Base-by-base conservation (phyloP, 2,329 filamentous ascomycete genomes). In the Davidsoniella eucalypti region DNA sequence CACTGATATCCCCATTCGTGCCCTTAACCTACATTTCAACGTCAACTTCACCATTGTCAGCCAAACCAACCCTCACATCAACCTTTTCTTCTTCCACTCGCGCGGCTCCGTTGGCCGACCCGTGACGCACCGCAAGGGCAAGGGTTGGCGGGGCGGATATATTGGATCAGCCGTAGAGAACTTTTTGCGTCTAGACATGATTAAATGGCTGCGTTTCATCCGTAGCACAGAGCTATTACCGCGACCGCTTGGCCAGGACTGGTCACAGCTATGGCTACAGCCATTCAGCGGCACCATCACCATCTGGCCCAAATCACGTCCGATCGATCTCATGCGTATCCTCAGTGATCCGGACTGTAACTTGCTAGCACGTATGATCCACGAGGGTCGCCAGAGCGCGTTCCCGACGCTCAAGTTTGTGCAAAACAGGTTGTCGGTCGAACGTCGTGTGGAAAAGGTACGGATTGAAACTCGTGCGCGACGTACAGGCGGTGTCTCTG, bases 31-130 rank as follows among this genome's bases (percentile, higher is more conserved):
- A 1, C 87, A 96, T 61, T 98, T 98, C 70, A 96, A 96, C 63
- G 92, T 96, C 63, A 95, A 94, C 63, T 98, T 96, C 64, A 90
- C 85, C 56, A 88, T 98, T 56, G 92, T 81, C 58, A 75, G 72
- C 57, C 76, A 87, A 67, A 90, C 95, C 45, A 98, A 98, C 63
- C 92, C 92, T 1, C 92, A 98, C 63, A 90, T 98, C 64, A 96
- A 94, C 60, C 79, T 96, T 25, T 98, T 98, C 72, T 96, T 98
- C 75, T 98, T 96, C 70, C 92, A 84, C 26, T 94, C 88, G 0
- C 78, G 92, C 29, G 92, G 92, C 10, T 83, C 84, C 0, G 90
- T 96, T 8, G 92, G 92, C 4, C 81, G 86, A 48, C 92, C 92
- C 8, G 92, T 96, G 16, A 95, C 88, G 0, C 92, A 98, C 64